A percentile compares a stretch with the other conserved stretches of the same genome.
Conservation (phyloP, 2,329 filamentous ascomycete species). For the Beauveria rudraprayagi region DNA sequence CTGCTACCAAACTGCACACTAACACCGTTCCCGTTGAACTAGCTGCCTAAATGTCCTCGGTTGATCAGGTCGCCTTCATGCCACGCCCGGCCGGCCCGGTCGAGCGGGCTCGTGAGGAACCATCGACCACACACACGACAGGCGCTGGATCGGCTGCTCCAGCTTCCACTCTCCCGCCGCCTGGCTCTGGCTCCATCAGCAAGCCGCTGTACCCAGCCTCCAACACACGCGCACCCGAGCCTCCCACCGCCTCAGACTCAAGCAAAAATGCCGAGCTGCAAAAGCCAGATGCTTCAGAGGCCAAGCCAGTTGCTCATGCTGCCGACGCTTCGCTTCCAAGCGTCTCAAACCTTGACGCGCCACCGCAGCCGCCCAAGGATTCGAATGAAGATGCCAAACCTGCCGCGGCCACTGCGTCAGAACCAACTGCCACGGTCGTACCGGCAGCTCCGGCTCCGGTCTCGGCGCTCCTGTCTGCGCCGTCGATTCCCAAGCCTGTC, state of each 20-base stretch:
- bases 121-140: background rate
- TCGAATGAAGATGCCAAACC: background rate
- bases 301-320: background rate
- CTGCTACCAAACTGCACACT: background rate
- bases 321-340: background rate
- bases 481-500: slow-evolving; percentile 23
- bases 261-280: background rate
- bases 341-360: slow-evolving; percentile 5
- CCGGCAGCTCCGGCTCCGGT: background rate
- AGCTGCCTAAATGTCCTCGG: background rate
- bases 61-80: slow-evolving; percentile 3
- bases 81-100: background rate
- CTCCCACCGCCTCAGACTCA: background rate
- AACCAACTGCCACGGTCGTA: too few relatives aligned
- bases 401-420: background rate
- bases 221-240: background rate
- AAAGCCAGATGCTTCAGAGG: background rate
- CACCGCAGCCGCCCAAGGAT: background rate
- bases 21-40: background rate
- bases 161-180: background rate
- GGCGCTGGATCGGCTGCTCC: background rate
- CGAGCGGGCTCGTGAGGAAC: background rate
- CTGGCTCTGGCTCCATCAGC: background rate
- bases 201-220: background rate
- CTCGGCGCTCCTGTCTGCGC: background rate